A percentile compares a stretch with the other conserved stretches of the same genome.
Conservation (phyloP, 208 protist species). For the Leishmania guyanensis region DNA sequence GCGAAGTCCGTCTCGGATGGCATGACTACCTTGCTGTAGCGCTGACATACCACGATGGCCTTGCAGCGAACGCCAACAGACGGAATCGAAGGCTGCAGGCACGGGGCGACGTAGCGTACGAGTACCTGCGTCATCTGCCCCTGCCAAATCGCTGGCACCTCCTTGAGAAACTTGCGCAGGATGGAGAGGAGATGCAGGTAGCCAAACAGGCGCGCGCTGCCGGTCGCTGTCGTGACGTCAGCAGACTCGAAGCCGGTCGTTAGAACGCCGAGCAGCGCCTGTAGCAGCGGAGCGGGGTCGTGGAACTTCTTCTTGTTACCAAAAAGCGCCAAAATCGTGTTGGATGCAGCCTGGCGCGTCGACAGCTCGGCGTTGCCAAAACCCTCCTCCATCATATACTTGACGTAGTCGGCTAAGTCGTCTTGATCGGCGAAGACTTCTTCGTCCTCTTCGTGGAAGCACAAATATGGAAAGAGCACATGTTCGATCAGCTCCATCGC, state of each 20-base stretch:
- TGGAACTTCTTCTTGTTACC: slow-evolving; percentile 78
- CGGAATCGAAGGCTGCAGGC: slow-evolving; percentile 46
- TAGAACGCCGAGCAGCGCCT: slow-evolving; percentile 66
- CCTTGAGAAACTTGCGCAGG: slow-evolving; percentile 77
- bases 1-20: slow-evolving; percentile 68
- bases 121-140: slow-evolving; percentile 83
- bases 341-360: slow-evolving; percentile 73
- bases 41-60: slow-evolving; percentile 78
- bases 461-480: slow-evolving; percentile 82
- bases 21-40: slow-evolving; percentile 86
- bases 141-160: slow-evolving; percentile 70
- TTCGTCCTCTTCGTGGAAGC: slow-evolving; percentile 80
- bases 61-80: slow-evolving; percentile 80
- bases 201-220: slow-evolving; percentile 71
- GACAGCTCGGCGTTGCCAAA: slow-evolving; percentile 74
- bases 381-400: slow-evolving; percentile 87
- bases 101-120: slow-evolving; percentile 73
- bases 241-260: slow-evolving; percentile 54
- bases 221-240: slow-evolving; percentile 47
- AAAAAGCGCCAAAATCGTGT: slow-evolving; percentile 75
- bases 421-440: slow-evolving; percentile 72
- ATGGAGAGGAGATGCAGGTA: slow-evolving; percentile 84
- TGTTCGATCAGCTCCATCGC: slow-evolving; percentile 75
- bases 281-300: slow-evolving; percentile 56
- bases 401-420: slow-evolving; percentile 75